Base-by-base conservation (phyloP, 2,329 filamentous ascomycete species). In the Plenodomus biglobosus region DNA sequence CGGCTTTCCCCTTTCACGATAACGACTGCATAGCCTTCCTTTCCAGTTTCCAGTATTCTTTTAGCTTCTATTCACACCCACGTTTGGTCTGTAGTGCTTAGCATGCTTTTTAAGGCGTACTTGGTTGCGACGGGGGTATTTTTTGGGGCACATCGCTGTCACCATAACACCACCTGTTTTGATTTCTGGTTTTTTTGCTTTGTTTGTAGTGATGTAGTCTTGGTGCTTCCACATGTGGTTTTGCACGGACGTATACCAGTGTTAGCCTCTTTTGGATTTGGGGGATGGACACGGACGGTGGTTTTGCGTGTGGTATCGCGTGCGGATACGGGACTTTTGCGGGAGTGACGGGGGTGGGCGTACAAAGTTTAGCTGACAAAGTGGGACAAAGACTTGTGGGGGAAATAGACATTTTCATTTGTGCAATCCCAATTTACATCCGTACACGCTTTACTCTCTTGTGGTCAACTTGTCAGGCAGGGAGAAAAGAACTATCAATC, bases 1-100 rank as follows among this genome's bases (percentile, higher is more conserved):
- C 59, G 52, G 52, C 41, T 44, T 46, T 40, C 53, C 27, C n/a
- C 27, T 54, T 37, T 61, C 50, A 58, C 46, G 56, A 65, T 68
- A 55, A 68, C 58, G 65, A 70, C 55, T 71, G 66, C 68, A 71
- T 71, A 71, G 68, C 68, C 65, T 68, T 62, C 59, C 40, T 52
- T 59, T n/a, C n/a, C n/a, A n/a, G n/a, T n/a, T 59, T 40, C 43
- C 36, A 30, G 22, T 24, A 24, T 41, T 50, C 55, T 50, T 59
- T 52, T 43, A 50, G 6, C 6, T 11, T 7, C 27, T 32, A 3
- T 6, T 11, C 27, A 15, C 11, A 32, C 27, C 27, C 27, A 32
- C 6, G 27, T 32, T 11, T 15, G 3, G 27, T 32, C 27, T 32
- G 27, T 15, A 11, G 27, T 32, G 13, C 27, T 32, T 32, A 8